phyloP scores from a whole-genome alignment of 2,329 filamentous ascomycete species.

The Fonsecaea pugnacius region DNA sequence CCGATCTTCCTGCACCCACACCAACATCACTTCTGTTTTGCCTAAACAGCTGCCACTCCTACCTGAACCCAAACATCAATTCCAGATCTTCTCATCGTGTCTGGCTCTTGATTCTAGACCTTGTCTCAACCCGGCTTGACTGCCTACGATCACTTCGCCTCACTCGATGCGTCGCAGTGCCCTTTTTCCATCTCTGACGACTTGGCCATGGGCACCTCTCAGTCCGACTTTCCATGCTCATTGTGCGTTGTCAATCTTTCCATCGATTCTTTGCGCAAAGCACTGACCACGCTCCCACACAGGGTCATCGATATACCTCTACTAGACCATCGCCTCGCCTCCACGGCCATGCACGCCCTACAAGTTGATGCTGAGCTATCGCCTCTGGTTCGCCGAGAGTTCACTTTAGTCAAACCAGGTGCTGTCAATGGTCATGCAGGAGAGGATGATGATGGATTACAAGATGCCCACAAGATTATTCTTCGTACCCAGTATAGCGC shows the following conservation, averaged over 20 bases:
- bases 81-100: neutral
- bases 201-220: constrained; percentile 38
- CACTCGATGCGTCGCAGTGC: neutral
- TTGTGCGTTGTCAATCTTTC: constrained; percentile 39
- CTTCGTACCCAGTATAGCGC: constrained; percentile 79
- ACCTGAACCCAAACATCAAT: neutral
- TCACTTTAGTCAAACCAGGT: constrained; percentile 58
- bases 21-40: neutral
- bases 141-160: neutral
- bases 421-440: constrained; percentile 34
- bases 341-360: constrained; percentile 73
- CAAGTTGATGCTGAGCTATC: constrained; percentile 89
- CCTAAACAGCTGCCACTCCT: neutral
- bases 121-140: neutral
- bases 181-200: constrained; percentile 20
- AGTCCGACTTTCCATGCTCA: constrained; percentile 47
- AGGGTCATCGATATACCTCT: constrained; percentile 80
- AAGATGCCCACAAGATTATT: constrained; percentile 54
- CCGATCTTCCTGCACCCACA: constrained; percentile 1
- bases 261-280: neutral
- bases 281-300: constrained; percentile 6
- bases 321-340: constrained; percentile 76
- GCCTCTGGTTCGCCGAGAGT: constrained; percentile 73
- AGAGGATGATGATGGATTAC: constrained; percentile 31
- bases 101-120: neutral